Percentiles rank a stretch among this genome's conserved stretches.
These are phyloP conservation scores for Hansenula lynferdii DNA, from an alignment of 1,139 yeast species.

Conservation along the genomic window DNA sequence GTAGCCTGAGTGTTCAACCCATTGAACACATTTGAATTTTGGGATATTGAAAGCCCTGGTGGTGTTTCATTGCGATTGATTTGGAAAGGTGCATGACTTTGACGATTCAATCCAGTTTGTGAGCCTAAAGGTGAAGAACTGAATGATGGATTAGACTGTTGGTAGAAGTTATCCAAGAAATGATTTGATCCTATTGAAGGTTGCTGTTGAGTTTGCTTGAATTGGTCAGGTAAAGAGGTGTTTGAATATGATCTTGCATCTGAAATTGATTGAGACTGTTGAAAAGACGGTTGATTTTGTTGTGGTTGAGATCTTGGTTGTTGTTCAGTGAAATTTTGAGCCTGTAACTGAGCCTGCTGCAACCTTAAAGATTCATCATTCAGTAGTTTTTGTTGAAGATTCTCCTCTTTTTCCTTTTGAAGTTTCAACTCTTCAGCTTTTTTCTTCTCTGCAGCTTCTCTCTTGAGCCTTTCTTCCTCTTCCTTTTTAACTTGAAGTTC, in stretches of 20 bases:
- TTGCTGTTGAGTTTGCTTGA: constrained; percentile 5
- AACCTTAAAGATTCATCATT: constrained; percentile 7
- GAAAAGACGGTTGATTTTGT: constrained; percentile 12
- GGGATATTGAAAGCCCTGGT: background rate
- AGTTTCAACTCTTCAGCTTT: constrained; percentile 6
- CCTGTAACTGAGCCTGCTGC: background rate
- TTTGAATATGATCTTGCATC: background rate
- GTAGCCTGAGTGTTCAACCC: background rate
- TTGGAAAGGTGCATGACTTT: background rate
- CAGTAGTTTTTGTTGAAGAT: constrained; percentile 1
- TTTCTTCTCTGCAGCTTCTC: constrained; percentile 11
- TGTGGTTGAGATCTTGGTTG: constrained; percentile 6
- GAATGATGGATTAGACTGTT: background rate
- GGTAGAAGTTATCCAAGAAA: background rate
- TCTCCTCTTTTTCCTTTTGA: constrained; percentile 4
- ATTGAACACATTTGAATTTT: background rate
- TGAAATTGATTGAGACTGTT: constrained; percentile 8
- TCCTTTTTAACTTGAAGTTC: constrained; percentile 15
- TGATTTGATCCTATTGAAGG: background rate
- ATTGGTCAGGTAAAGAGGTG: constrained; percentile 2
- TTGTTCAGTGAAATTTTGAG: background rate
- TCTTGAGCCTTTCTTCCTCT: constrained; percentile 20
- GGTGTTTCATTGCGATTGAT: background rate
- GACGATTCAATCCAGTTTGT: background rate
- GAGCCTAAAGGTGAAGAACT: background rate